These are phyloP conservation scores for Raffaelea albimanens DNA, from an alignment of 2,329 filamentous ascomycete species.

Conservation along the genomic window DNA sequence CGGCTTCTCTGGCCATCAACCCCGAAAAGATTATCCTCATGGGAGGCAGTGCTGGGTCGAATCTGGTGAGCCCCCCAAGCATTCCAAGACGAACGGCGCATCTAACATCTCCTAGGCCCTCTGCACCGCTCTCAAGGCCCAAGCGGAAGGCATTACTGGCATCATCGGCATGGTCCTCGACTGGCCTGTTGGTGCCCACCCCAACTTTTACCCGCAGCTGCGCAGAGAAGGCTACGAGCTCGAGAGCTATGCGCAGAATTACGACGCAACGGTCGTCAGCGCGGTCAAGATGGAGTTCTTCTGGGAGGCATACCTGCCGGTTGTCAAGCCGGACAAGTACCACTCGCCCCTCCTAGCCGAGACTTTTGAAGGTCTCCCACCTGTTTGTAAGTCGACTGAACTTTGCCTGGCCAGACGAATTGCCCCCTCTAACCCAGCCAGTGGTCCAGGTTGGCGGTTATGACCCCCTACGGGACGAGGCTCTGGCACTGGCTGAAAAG, in stretches of 20 bases:
- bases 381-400: constrained; percentile 21
- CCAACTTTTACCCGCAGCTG: constrained; percentile 21
- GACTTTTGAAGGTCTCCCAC: constrained; percentile 21
- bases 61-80: constrained; percentile 24
- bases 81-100: too few species aligned
- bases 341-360: constrained; percentile 24
- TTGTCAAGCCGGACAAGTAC: constrained; percentile 17
- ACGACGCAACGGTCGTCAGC: constrained; percentile 20
- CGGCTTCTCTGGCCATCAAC: constrained; percentile 25
- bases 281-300: constrained; percentile 23
- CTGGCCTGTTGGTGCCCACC: constrained; percentile 26
- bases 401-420: constrained; percentile 18
- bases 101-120: constrained; percentile 15
- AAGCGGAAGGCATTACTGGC: constrained; percentile 21
- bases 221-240: constrained; percentile 21
- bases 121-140: constrained; percentile 20
- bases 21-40: constrained; percentile 31
- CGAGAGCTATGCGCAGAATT: constrained; percentile 24
- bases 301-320: constrained; percentile 22
- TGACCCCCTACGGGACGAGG: constrained; percentile 28
- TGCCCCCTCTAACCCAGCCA: constrained; percentile 8
- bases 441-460: constrained; percentile 25
- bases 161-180: constrained; percentile 24
- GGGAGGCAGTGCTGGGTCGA: constrained; percentile 40
- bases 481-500: constrained; percentile 26